phyloP scores from a whole-genome alignment of 352 stramenopile genomes.

The Globisporangium cederbergense region DNA sequence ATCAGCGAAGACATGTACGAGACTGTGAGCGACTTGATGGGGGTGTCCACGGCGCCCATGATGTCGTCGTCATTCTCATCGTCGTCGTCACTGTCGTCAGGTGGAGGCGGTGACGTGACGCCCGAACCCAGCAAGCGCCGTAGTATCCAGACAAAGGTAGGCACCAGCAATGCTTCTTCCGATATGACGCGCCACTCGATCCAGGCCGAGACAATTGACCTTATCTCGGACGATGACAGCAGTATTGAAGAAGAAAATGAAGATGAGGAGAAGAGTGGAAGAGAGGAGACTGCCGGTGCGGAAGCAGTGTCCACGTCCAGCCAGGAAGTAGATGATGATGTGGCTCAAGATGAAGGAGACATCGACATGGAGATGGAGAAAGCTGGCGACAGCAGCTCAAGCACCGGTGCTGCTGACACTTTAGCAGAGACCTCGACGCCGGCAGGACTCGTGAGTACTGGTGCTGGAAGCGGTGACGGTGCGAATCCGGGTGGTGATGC shows the following conservation, averaged over 20 bases:
- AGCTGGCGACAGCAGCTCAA: neutral
- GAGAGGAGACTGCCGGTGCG: neutral
- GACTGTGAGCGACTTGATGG: slow-evolving; percentile 8
- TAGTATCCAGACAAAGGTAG: slow-evolving; percentile 6
- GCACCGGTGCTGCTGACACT: neutral
- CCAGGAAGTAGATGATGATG: neutral
- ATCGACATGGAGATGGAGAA: neutral
- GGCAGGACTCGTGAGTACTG: neutral
- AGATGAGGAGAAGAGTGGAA: neutral
- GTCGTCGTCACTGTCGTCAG: neutral
- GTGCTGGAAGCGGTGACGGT: neutral
- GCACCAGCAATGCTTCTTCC: slow-evolving; percentile 2
- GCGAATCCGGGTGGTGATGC: neutral
- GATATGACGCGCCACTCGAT: slow-evolving; percentile 1
- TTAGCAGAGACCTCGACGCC: neutral
- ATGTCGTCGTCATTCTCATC: neutral
- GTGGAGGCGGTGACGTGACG: neutral
- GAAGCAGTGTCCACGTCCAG: neutral
- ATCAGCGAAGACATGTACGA: slow-evolving; percentile 15
- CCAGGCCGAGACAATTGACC: slow-evolving; percentile 9
- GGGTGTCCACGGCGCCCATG: neutral
- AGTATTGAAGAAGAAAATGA: slow-evolving; percentile 1
- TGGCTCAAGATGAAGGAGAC: neutral
- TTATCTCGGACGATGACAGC: slow-evolving; percentile 12
- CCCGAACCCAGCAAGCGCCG: slow-evolving; percentile 6